phyloP scores from a whole-genome alignment of 2,329 filamentous ascomycete genomes.

The Pseudogymnoascus sp. region DNA sequence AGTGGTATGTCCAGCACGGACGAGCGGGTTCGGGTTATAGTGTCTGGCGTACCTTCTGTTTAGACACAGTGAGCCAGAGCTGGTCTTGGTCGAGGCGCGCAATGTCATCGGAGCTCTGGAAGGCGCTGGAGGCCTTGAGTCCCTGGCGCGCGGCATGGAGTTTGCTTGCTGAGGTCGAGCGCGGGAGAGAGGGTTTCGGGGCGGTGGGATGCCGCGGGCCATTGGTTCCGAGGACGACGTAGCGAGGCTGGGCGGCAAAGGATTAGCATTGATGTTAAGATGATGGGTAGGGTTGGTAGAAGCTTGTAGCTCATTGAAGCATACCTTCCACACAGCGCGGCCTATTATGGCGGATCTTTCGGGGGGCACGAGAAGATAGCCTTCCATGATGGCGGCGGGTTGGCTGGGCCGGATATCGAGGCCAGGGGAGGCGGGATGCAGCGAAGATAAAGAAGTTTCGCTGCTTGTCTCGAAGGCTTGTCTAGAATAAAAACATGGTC shows the following conservation, averaged over 20 bases:
- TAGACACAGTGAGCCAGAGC: slow-evolving; percentile 28
- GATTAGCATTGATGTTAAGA: slow-evolving; percentile 4
- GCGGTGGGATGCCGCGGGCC: slow-evolving; percentile 16
- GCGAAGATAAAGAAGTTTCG: slow-evolving; percentile 7
- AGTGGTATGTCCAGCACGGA: background rate
- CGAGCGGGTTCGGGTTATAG: background rate
- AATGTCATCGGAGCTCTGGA: slow-evolving; percentile 24
- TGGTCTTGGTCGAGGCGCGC: slow-evolving; percentile 14
- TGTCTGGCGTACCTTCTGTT: slow-evolving; percentile 26
- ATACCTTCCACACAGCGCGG: slow-evolving; percentile 45
- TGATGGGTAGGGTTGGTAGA: background rate
- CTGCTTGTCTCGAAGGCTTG: background rate
- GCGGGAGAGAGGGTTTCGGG: slow-evolving; percentile 12
- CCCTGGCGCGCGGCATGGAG: slow-evolving; percentile 16
- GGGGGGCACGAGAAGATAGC: slow-evolving; percentile 40
- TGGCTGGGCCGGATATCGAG: background rate
- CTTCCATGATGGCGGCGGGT: slow-evolving; percentile 36
- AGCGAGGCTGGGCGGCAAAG: slow-evolving; percentile 41
- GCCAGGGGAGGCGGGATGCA: background rate
- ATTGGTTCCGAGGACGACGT: slow-evolving; percentile 47
- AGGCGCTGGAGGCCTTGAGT: slow-evolving; percentile 20
- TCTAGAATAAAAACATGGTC: slow-evolving; percentile 4
- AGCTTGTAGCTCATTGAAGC: slow-evolving; percentile 12
- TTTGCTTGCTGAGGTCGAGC: slow-evolving; percentile 10
- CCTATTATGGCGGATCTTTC: slow-evolving; percentile 45